phyloP scores from a whole-genome alignment of 192 early-diverging fungal species.

The Umbelopsis vinacea region DNA sequence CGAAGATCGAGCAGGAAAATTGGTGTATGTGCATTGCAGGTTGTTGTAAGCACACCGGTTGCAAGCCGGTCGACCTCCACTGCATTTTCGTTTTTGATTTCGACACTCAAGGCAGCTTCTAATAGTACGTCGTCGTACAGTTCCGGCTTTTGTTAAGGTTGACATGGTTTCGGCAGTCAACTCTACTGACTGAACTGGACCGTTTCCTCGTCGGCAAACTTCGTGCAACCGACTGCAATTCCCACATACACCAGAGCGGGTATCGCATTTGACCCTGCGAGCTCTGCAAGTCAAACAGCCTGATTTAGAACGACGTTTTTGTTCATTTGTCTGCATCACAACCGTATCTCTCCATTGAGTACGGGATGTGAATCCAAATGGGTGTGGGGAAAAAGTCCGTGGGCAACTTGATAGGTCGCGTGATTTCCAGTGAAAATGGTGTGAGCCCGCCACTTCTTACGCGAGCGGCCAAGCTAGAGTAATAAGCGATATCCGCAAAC shows the following conservation, averaged over 20 bases:
- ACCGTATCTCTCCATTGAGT: not conserved
- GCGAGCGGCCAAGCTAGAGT: not conserved
- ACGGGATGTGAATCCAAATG: not conserved
- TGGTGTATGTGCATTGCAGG: not conserved
- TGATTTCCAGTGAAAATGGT: not conserved
- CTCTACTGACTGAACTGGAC: not conserved
- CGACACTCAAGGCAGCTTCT: conserved; percentile 1
- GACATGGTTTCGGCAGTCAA: not conserved
- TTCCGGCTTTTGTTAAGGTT: conserved; percentile 13
- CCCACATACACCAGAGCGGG: conserved; percentile 16
- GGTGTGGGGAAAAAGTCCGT: too few species aligned
- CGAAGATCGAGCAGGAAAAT: not conserved
- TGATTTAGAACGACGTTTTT: not conserved
- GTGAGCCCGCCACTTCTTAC: not conserved
- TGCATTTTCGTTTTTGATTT: conserved; percentile 22
- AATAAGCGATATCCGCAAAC: too few species aligned
- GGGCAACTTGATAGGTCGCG: not conserved
- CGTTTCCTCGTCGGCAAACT: conserved; percentile 8
- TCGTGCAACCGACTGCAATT: conserved; percentile 18
- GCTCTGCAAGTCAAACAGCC: conserved; percentile 19
- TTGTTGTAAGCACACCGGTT: not conserved
- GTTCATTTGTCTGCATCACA: not conserved
- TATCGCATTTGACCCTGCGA: conserved; percentile 18
- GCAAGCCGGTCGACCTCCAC: conserved; percentile 3
- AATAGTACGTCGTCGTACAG: not conserved